Evolutionary conservation across 2,329 filamentous ascomycete genomes (phyloP), one percentile per base, ranked within the genome.

Genomic region (Aureobasidium lini): DNA sequence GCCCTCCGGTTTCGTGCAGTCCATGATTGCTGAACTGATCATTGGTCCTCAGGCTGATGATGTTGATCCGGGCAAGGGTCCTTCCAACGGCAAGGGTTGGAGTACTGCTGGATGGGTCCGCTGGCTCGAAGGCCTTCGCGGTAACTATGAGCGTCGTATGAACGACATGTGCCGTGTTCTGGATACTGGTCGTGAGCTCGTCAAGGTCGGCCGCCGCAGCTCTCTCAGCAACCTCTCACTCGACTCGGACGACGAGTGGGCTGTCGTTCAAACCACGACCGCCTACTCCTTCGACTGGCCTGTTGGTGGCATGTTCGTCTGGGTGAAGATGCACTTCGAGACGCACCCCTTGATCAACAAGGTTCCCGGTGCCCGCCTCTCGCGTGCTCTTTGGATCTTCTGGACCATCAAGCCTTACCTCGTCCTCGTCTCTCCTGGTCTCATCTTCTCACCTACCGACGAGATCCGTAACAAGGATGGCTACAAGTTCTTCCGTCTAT

Each of bases 291-390:
- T 95, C 69, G 74, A 81, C 65, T 90, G 88, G 80, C 91, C 92
- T 1, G 83, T 88, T 31, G 92, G 86, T 37, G 92, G 92, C 69
- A 96, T 96, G 91, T 96, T 96, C 72, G 74, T 95, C 59, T 96
- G 92, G 92, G 67, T 95, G 3, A 80, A 83, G 59, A 74, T 94
- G 62, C 80, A 84, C 69, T 87, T 91, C 66, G 82, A 87, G 58
- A 77, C 78, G 1, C 91, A 96, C 69, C 89, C 90, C 11, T 79
- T 95, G 13, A 85, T 78, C 70, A 71, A 72, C 29, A 70, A 76
- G 43, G 72, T 82, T 39, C 75, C 88, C 18, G 66, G 64, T 8
- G 70, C 80, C 9, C 75, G 78, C 28, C 78, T 95, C 1, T 77
- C 82, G 3, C 77, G 76, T 15, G 88, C 87, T 0, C 76, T 95